Percentiles rank a stretch among this genome's conserved stretches.
phyloP scores from a whole-genome alignment of 2,329 filamentous ascomycete species.

The Penicillium sclerotigenum region DNA sequence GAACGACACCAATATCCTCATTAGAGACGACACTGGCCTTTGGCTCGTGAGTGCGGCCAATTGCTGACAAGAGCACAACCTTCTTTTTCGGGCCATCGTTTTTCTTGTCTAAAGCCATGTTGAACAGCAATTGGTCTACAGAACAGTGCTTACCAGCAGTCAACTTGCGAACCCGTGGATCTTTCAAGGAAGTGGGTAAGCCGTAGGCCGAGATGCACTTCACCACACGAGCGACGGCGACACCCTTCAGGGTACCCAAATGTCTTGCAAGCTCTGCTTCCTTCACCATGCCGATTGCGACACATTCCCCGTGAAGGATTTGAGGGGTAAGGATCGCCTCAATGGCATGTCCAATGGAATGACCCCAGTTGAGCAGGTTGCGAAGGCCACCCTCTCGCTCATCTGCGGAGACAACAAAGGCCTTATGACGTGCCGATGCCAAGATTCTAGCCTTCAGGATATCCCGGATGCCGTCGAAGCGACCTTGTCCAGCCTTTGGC shows the following conservation, averaged over 20 bases:
- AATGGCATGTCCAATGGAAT: constrained; percentile 95
- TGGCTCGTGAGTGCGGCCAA: constrained; percentile 82
- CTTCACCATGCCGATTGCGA: constrained; percentile 97
- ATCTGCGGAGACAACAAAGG: constrained; percentile 87
- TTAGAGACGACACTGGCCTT: constrained; percentile 89
- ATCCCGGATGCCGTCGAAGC: constrained; percentile 67
- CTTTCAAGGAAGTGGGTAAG: constrained; percentile 77
- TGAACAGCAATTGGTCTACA: constrained; percentile 78
- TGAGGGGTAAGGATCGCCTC: constrained; percentile 95
- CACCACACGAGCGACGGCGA: constrained; percentile 80
- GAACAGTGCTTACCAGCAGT: constrained; percentile 85
- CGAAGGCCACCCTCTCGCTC: constrained; percentile 91
- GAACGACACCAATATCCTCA: constrained; percentile 72
- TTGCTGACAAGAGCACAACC: constrained; percentile 84
- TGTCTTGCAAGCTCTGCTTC: constrained; percentile 91
- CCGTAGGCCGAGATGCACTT: constrained; percentile 96
- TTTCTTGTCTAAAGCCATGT: constrained; percentile 99
- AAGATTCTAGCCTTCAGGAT: constrained; percentile 77
- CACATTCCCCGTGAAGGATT: constrained; percentile 90
- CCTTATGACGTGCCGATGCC: constrained; percentile 89
- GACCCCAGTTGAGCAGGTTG: constrained; percentile 94
- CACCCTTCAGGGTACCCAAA: constrained; percentile 77
- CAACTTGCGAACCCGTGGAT: constrained; percentile 76
- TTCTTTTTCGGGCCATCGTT: constrained; percentile 95
- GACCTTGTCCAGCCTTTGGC: constrained; percentile 52